Base-by-base conservation (phyloP, 352 stramenopile species). In the Paralagenidium karlingii region DNA sequence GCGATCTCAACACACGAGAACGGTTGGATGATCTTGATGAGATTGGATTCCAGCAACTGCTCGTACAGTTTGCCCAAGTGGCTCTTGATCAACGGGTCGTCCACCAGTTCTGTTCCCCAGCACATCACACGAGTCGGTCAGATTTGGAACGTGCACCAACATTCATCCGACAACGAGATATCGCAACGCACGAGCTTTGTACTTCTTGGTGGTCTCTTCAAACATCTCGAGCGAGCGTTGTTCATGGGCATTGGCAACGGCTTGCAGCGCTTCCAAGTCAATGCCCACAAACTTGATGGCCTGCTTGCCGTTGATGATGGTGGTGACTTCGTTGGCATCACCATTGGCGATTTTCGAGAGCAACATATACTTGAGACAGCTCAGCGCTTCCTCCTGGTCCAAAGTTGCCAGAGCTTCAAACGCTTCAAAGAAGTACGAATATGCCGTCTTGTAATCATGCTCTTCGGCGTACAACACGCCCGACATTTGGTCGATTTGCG, bases 371-470 rank as follows among this genome's bases (percentile, higher is more conserved):
- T 98, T 98, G 27, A 98, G 68, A 43, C 84, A 96, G 25, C 65
- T 64, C 21, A 92, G 53, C 15, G 78, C 73, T 22, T 88, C 71
- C 13, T 58, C 53, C 40, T 94, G 70, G 55, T 98, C 89, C 11
- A 98, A 57, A 29, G 77, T 75, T 38, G 96, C 82, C 34, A 98
- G 96, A 6, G 91, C 94, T 59, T 97, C 92, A 44, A 96, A 97
- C 0, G 86, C 75, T 53, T 99, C 96, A 40, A 99, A 94, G 65
- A 99, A 99, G 79, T 99, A 99, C 33, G 94, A 99, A 60, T 98
- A 98, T 9, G 94, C 90, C 13, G 95, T 99, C 66, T 98, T 97
- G 75, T 99, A 99, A 70, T 99, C 96, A 29, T 86, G 74, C 63
- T 99, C 95, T 53, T 99, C 94, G 9, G 88, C 95, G 58, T 98